These are phyloP conservation scores for Elsinoe fawcettii DNA, from an alignment of 2,329 filamentous ascomycete species.

Conservation along the genomic window DNA sequence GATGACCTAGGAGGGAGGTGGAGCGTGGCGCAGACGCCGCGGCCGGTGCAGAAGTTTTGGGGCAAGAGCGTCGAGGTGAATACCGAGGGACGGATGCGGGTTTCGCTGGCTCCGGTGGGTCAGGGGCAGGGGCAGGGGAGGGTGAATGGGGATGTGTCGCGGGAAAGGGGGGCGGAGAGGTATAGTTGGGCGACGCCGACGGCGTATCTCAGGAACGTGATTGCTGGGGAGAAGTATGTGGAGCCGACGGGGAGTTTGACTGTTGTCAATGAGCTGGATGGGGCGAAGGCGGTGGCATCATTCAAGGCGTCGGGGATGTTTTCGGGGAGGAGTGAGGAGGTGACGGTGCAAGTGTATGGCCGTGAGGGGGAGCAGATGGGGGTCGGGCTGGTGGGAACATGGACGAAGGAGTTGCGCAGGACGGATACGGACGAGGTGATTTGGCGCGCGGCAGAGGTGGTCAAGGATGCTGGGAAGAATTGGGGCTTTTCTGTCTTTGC, in stretches of 20 bases:
- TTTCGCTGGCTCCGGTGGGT: conserved; percentile 50
- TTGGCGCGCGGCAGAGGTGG: conserved; percentile 71
- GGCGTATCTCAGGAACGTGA: conserved; percentile 88
- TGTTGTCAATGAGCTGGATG: conserved; percentile 73
- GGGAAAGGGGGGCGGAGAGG: conserved; percentile 45
- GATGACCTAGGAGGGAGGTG: conserved; percentile 56
- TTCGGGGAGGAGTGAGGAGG: conserved; percentile 85
- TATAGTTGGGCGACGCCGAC: conserved; percentile 87
- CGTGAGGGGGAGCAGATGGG: conserved; percentile 47
- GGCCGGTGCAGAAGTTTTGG: conserved; percentile 96
- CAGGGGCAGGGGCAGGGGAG: conserved; percentile 43
- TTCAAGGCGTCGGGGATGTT: conserved; percentile 98
- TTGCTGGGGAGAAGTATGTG: conserved; percentile 96
- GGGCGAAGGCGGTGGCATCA: conserved; percentile 74
- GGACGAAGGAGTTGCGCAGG: conserved; percentile 67
- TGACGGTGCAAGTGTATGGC: conserved; percentile 66
- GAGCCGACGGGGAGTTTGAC: conserved; percentile 90
- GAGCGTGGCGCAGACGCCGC: conserved; percentile 80
- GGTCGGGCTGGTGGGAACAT: conserved; percentile 68
- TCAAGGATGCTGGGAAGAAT: conserved; percentile 67
- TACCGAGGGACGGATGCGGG: conserved; percentile 77
- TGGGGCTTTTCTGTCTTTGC: conserved; percentile 89
- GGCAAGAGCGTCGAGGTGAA: conserved; percentile 92
- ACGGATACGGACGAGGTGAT: conserved; percentile 58
- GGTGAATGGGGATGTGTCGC: conserved; percentile 16